A percentile compares a stretch with the other conserved stretches of the same genome.
Conservation (phyloP, 768 basidiomycete species). For the Kondoa malvinella region DNA sequence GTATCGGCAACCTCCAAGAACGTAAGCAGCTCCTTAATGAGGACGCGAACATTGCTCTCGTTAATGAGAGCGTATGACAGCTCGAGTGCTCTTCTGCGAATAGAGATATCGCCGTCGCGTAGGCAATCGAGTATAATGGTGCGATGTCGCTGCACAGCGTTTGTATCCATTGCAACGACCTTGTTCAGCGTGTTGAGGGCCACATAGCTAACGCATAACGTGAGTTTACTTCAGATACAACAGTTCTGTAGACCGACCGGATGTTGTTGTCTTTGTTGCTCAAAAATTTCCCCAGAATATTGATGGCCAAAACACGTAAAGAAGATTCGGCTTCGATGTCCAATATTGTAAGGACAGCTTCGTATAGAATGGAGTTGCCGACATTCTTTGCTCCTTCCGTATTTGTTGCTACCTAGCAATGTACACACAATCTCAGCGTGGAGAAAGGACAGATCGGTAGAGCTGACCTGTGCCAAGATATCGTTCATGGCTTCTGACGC, state of each 20-base stretch:
- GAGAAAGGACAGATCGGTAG: slow-evolving; percentile 27
- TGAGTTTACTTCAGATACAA: background rate
- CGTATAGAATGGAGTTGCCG: slow-evolving; percentile 92
- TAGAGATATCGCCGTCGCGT: slow-evolving; percentile 97
- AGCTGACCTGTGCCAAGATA: slow-evolving; percentile 76
- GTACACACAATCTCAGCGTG: slow-evolving; percentile 32
- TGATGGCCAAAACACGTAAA: slow-evolving; percentile 96
- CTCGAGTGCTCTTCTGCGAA: slow-evolving; percentile 86
- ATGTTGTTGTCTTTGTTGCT: slow-evolving; percentile 98
- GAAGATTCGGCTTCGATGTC: slow-evolving; percentile 96
- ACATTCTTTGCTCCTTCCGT: slow-evolving; percentile 96
- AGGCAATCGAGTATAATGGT: slow-evolving; percentile 98
- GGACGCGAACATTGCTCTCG: slow-evolving; percentile 76
- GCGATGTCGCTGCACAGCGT: slow-evolving; percentile 91
- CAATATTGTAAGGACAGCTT: slow-evolving; percentile 85
- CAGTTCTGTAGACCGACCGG: slow-evolving; percentile 41
- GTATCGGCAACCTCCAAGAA: slow-evolving; percentile 98
- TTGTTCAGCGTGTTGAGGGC: slow-evolving; percentile 96
- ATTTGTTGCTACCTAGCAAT: slow-evolving; percentile 66
- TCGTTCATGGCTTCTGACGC: slow-evolving; percentile 97
- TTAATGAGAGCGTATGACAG: slow-evolving; percentile 94
- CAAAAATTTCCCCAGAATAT: slow-evolving; percentile 94
- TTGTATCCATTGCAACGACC: slow-evolving; percentile 92
- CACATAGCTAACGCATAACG: slow-evolving; percentile 52
- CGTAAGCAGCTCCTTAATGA: slow-evolving; percentile 77